Evolutionary conservation across 73 alveolate genomes (phyloP).

Genomic region (Paramecium octaurelia): DNA sequence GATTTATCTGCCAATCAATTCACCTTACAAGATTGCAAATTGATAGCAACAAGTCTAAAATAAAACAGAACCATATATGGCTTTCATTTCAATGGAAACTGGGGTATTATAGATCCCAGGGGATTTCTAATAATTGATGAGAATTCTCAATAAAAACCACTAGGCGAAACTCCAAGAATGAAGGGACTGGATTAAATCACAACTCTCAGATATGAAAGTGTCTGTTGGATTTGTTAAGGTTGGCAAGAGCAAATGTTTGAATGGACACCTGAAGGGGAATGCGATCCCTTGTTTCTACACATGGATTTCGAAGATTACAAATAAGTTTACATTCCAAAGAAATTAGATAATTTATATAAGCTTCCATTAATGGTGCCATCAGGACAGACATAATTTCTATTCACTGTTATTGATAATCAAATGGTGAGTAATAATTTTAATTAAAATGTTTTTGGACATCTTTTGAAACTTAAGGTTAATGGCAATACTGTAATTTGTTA

Average conservation of each 20-base stretch:
- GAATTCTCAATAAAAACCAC: background rate
- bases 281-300: constrained; percentile 69
- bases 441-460: background rate
- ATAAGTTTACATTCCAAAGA: constrained; percentile 60
- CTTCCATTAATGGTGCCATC: constrained; percentile 58
- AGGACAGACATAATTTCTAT: constrained; percentile 35
- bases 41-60: constrained; percentile 60
- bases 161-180: constrained; percentile 46
- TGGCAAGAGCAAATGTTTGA: constrained; percentile 71
- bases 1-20: constrained; percentile 58
- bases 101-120: constrained; percentile 61
- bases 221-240: constrained; percentile 90
- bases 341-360: background rate
- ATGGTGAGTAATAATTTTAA: background rate
- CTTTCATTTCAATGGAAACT: constrained; percentile 65
- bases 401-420: constrained; percentile 40
- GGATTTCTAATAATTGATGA: constrained; percentile 60
- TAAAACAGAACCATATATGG: constrained; percentile 61
- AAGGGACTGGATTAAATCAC: constrained; percentile 44
- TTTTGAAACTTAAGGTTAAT: background rate
- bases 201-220: constrained; percentile 44
- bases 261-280: constrained; percentile 70
- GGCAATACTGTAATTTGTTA: background rate
- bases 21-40: constrained; percentile 37
- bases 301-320: constrained; percentile 72